phyloP scores from a whole-genome alignment of 257 asterid species.

The Anisodus acutangulus region DNA sequence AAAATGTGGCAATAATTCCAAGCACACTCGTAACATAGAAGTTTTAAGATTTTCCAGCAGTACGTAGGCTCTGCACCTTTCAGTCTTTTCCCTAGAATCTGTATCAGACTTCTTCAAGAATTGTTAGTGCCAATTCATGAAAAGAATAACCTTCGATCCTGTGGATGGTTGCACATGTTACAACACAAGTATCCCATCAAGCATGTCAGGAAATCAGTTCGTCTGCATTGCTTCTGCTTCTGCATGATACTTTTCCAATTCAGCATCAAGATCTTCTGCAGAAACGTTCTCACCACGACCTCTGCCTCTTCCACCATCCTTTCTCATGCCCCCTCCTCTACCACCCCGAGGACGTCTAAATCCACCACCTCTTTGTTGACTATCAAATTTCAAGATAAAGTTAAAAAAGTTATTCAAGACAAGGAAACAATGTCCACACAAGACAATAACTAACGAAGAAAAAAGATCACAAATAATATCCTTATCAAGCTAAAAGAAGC shows the following conservation, averaged over 20 bases:
- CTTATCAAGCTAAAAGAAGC: constrained; percentile 17
- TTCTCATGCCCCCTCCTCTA: constrained; percentile 36
- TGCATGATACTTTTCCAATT: constrained; percentile 66
- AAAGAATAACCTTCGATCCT: constrained; percentile 1
- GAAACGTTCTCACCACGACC: constrained; percentile 60
- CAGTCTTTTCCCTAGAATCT: constrained; percentile 18
- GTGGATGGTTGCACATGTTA: constrained; percentile 17
- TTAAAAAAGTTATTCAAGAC: not conserved
- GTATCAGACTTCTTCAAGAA: not conserved
- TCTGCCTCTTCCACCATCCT: constrained; percentile 58
- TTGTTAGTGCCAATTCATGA: not conserved
- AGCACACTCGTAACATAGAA: not conserved
- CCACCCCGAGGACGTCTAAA: constrained; percentile 53
- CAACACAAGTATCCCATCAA: not conserved
- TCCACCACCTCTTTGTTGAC: constrained; percentile 58
- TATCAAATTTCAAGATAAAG: constrained; percentile 30
- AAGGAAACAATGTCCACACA: not conserved
- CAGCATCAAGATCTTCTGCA: constrained; percentile 81
- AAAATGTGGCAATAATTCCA: not conserved
- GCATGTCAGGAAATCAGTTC: constrained; percentile 32
- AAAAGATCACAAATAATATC: constrained; percentile 5
- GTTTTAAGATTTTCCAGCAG: constrained; percentile 1
- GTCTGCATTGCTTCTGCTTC: constrained; percentile 65
- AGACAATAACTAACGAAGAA: not conserved
- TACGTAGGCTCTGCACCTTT: not conserved